Evolutionary conservation across 2,329 filamentous ascomycete species (phyloP).

Genomic region (Ceratocystis destructans): DNA sequence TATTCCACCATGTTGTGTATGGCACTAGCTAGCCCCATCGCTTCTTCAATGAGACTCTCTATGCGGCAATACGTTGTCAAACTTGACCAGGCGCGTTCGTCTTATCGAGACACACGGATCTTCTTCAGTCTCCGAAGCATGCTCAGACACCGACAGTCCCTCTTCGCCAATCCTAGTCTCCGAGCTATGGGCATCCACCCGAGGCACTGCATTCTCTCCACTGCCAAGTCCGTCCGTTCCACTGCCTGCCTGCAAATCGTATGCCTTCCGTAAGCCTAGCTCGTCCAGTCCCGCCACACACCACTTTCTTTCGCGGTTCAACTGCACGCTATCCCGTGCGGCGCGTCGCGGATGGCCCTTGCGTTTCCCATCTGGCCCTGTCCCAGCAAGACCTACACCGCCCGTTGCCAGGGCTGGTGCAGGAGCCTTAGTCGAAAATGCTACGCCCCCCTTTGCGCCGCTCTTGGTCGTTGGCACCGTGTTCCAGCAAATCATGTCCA

Average conservation of each 20-base stretch:
- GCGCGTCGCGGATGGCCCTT: conserved; percentile 15
- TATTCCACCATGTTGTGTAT: background rate
- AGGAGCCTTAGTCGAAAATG: background rate
- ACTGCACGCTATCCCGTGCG: conserved; percentile 15
- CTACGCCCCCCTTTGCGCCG: background rate
- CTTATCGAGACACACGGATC: background rate
- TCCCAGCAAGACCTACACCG: background rate
- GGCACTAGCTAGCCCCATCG: background rate
- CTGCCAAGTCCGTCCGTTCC: background rate
- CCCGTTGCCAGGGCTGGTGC: background rate
- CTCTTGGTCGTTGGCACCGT: background rate
- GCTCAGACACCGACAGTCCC: background rate
- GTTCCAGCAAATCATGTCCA: conserved; percentile 14
- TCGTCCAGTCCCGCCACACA: conserved; percentile 11
- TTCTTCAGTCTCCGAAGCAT: background rate
- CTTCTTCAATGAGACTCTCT: background rate
- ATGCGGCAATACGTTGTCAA: conserved; percentile 8
- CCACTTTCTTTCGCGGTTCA: conserved; percentile 15
- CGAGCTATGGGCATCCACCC: background rate
- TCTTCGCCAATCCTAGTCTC: background rate
- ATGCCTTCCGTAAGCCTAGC: conserved; percentile 8
- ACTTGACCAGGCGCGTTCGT: conserved; percentile 9
- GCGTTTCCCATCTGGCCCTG: background rate
- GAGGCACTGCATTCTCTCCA: background rate
- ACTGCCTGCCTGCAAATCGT: conserved; percentile 8